Conservation (phyloP, 139 green algal genomes). For the Volvox africanus region DNA sequence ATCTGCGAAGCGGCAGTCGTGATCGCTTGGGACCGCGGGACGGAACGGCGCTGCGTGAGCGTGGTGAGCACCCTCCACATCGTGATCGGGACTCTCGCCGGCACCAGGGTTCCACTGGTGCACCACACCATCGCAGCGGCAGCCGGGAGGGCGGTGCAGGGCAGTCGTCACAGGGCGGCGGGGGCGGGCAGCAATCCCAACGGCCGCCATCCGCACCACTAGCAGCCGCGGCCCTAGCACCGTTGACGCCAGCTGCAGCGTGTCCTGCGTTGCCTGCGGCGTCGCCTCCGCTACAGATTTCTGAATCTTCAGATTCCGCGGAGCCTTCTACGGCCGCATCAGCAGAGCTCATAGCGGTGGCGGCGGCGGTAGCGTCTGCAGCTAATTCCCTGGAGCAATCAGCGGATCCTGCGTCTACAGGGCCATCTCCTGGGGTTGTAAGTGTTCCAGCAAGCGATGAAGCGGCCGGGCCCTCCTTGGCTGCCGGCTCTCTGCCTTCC, state of each 20-base stretch:
- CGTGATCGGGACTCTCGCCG: constrained; percentile 1
- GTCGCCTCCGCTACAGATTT: too few relatives aligned
- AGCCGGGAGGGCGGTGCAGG: constrained; percentile 7
- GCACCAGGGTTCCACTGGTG: not conserved
- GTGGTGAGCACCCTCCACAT: not conserved
- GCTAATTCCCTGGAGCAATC: not conserved
- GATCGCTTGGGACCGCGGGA: constrained; percentile 24
- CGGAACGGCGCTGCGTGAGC: not conserved
- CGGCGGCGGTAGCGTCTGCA: not conserved
- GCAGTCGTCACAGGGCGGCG: not conserved
- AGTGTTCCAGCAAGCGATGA: not conserved
- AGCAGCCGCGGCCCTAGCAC: not conserved
- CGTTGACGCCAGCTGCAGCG: not conserved
- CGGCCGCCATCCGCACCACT: not conserved
- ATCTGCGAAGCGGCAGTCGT: constrained; percentile 38
- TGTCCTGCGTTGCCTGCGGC: not conserved
- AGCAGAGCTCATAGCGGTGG: not conserved
- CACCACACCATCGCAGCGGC: not conserved
- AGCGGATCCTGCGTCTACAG: not conserved
- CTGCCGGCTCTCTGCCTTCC: not conserved
- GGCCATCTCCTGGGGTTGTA: not conserved
- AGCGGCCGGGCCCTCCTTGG: not conserved
- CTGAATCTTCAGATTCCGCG: too few relatives aligned
- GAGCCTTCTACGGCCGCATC: too few relatives aligned
- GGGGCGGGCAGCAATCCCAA: not conserved